Evolutionary conservation across 2,329 filamentous ascomycete genomes (phyloP), one percentile per base, ranked within the genome.

Genomic region (Aspergillus ruber): DNA sequence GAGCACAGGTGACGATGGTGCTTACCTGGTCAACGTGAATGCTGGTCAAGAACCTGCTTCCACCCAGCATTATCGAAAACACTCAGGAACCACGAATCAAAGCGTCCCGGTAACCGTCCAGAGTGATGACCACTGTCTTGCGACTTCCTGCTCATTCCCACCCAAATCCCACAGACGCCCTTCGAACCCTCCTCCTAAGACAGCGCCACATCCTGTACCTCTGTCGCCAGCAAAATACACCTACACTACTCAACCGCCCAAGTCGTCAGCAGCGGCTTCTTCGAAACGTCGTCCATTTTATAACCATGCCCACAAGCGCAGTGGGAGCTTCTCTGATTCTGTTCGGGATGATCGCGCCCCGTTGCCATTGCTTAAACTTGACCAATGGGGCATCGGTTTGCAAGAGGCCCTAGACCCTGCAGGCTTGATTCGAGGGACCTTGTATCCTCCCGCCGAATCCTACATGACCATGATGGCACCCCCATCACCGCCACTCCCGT

Each of bases 321-420:
- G 88, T 61, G 89, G 85, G 43, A 96, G 90, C 64, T 85, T 93
- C 58, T 88, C 86, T 0, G 88, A 96, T 68, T 91, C 90, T 1
- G 67, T 91, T 44, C 77, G 89, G 56, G 87, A 93, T 60, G 67
- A 84, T 72, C 69, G 80, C 46, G 68, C 76, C 9, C 77, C 78
- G 2, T 59, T 80, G 7, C 75, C 75, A 3, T 67, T 72, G 27
- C 66, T 74, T 33, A 73, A 76, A 49, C 59, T 67, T 33, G 65
- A 75, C 27, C 62, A 66, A 44, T 55, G 63, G 43, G 63, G 70
- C 18, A 64, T 68, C 40, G 61, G 66, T 42, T 61, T 83, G 12
- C 76, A 84, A 53, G 76, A 83, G 8, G 73, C 84, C 18, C 82
- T 85, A 10, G 85, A 88, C 59, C 83, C 85, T 3, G 89, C 90